A percentile compares a stretch with the other conserved stretches of the same genome.
These are phyloP conservation scores for Leptodontidium sp. DNA, from an alignment of 2,329 filamentous ascomycete species.

Conservation along the genomic window DNA sequence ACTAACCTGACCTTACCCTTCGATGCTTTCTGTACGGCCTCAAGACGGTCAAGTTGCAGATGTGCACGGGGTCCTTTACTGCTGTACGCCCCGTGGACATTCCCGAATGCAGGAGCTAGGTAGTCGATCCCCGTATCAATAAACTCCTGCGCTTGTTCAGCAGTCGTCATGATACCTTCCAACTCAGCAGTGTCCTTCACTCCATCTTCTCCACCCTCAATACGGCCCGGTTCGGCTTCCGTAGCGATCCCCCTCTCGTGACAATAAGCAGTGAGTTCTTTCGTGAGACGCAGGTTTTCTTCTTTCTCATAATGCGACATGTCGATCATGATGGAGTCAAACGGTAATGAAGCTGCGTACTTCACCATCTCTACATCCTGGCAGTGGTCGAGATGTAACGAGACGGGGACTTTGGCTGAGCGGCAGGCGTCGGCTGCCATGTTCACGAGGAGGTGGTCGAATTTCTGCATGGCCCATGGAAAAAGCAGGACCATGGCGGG, in stretches of 20 bases:
- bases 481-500: constrained; percentile 76
- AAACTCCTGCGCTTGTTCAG: constrained; percentile 68
- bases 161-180: constrained; percentile 67
- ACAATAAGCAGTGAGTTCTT: constrained; percentile 57
- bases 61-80: constrained; percentile 48
- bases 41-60: constrained; percentile 51
- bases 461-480: constrained; percentile 73
- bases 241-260: constrained; percentile 71
- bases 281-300: constrained; percentile 73
- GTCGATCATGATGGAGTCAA: constrained; percentile 80
- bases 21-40: constrained; percentile 37
- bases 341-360: constrained; percentile 63
- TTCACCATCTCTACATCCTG: constrained; percentile 66
- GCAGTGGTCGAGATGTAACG: constrained; percentile 72
- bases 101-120: constrained; percentile 72
- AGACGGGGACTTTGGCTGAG: constrained; percentile 65
- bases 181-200: constrained; percentile 72
- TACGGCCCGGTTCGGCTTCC: constrained; percentile 73
- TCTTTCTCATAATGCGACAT: constrained; percentile 77
- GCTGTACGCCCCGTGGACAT: constrained; percentile 70
- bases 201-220: constrained; percentile 79
- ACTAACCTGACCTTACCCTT: constrained; percentile 56
- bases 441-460: constrained; percentile 60
- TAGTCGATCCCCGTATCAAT: constrained; percentile 71
- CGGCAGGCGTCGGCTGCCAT: constrained; percentile 62